Conservation (phyloP, 139 green algal genomes). For the Pedinophyceae sp. region DNA sequence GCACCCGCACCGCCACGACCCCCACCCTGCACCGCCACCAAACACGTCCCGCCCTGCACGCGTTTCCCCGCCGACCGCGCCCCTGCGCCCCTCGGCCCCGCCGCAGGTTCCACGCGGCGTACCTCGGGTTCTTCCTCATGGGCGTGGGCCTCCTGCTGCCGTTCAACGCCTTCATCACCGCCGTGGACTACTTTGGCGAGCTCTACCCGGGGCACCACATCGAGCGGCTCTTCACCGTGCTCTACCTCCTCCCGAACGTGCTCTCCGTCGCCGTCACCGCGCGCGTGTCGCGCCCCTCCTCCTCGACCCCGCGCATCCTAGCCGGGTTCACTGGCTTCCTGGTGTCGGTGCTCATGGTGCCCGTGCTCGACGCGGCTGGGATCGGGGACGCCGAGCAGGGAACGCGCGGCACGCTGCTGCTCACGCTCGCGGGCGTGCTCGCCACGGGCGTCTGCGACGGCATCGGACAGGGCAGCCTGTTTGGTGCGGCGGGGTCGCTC, state of each 20-base stretch:
- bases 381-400: slow-evolving; percentile 3
- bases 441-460: slow-evolving; percentile 11
- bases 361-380: slow-evolving; percentile 9
- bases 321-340: slow-evolving; percentile 17
- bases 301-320: neutral
- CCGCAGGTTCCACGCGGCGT: neutral
- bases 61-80: too few species aligned
- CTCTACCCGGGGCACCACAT: slow-evolving; percentile 24
- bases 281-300: slow-evolving; percentile 3
- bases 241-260: slow-evolving; percentile 29
- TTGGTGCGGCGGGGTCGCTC: slow-evolving; percentile 15
- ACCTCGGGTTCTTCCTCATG: slow-evolving; percentile 3
- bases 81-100: too few species aligned
- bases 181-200: slow-evolving; percentile 29
- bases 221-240: slow-evolving; percentile 22
- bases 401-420: neutral
- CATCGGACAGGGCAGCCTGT: slow-evolving; percentile 17
- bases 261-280: neutral
- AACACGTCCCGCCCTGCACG: too few species aligned
- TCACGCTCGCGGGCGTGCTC: slow-evolving; percentile 5
- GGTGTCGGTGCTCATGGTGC: slow-evolving; percentile 10
- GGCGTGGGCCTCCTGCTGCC: slow-evolving; percentile 25
- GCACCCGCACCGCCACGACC: too few species aligned
- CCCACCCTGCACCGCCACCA: too few species aligned
- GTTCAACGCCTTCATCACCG: slow-evolving; percentile 35